A percentile compares a stretch with the other conserved stretches of the same genome.
phyloP scores from a whole-genome alignment of 768 basidiomycete species.

The Xerocomus brunneocitrinus region DNA sequence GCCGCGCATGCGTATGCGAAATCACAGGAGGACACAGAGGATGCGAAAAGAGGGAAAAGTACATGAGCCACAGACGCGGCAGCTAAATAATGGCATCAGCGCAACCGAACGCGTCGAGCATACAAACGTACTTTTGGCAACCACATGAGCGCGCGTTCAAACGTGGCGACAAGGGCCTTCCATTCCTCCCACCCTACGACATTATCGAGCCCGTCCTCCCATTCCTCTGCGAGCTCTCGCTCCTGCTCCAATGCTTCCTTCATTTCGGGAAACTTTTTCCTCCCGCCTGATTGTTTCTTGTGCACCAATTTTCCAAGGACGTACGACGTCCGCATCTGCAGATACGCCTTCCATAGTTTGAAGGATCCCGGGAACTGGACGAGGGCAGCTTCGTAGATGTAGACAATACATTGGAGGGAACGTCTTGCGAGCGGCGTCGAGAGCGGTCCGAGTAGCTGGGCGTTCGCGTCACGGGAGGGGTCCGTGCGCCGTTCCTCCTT shows the following conservation, averaged over 20 bases:
- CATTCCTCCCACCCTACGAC: slow-evolving; percentile 96
- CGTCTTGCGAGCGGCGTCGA: slow-evolving; percentile 67
- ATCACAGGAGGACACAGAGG: slow-evolving; percentile 81
- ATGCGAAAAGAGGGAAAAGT: slow-evolving; percentile 86
- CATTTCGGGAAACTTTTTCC: slow-evolving; percentile 90
- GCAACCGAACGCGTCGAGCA: background rate
- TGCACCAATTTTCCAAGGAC: slow-evolving; percentile 73
- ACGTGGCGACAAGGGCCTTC: slow-evolving; percentile 80
- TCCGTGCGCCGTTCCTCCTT: slow-evolving; percentile 49
- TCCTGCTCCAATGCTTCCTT: slow-evolving; percentile 87
- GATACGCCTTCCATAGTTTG: slow-evolving; percentile 95
- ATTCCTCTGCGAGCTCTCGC: slow-evolving; percentile 71
- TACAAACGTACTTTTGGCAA: slow-evolving; percentile 66
- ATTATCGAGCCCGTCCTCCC: slow-evolving; percentile 83
- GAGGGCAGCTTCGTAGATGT: slow-evolving; percentile 92
- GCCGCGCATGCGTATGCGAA: slow-evolving; percentile 85
- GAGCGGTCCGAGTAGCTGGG: slow-evolving; percentile 71
- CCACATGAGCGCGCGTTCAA: slow-evolving; percentile 94
- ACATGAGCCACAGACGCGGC: slow-evolving; percentile 92
- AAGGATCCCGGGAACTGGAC: slow-evolving; percentile 83
- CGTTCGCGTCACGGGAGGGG: slow-evolving; percentile 46
- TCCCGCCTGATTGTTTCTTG: slow-evolving; percentile 78
- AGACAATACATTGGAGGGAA: slow-evolving; percentile 78
- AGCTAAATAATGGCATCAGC: slow-evolving; percentile 46
- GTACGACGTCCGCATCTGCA: slow-evolving; percentile 76